Evolutionary conservation across 2,329 filamentous ascomycete genomes (phyloP), one percentile per base, ranked within the genome.

Genomic region (Epichloe sibirici): DNA sequence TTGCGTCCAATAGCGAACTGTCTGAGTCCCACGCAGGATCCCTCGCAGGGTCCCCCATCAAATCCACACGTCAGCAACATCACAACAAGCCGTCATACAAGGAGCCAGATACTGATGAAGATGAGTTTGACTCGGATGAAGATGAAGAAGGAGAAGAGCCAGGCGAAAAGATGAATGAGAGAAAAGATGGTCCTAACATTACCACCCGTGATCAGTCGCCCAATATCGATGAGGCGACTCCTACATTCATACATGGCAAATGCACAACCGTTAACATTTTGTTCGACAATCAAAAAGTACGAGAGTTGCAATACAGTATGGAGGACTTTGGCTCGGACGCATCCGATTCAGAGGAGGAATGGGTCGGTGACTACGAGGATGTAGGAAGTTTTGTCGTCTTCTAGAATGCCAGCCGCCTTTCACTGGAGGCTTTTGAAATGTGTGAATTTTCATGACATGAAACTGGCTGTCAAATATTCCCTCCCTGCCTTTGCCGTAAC

Each of bases 231-330:
- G 17, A 25, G 15, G 3, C 47, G 13, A 11, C 35, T 37, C 38
- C 45, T 8, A 51, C 60, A 1, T 74, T 74, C 53, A 68, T 84
- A 28, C 86, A 90, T 55, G 85, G 85, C 1, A 74, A 84, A 57
- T 91, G 86, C 61, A 75, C 82, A 42, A 74, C 81, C 5, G 85
- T 90, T 17, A 78, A 86, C 55, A 76, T 90, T 44, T 72, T 80
- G 45, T 83, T 90, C 58, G 87, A 90, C 66, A 90, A 90, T 63
- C 78, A 87, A 62, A 83, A 88, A 55, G 82, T 83, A 5, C 75
- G 75, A 2, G 86, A 89, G 67, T 70, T 77, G 25, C 81, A 85
- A 55, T 87, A 77, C 57, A 76, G 76, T 23, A 87, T 89, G 72
- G 79, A 77, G 1, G 86, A 91, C 63, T 90, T 91, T 13, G 67